Base-by-base conservation (phyloP, 768 basidiomycete genomes). In the Amyloporia xantha region DNA sequence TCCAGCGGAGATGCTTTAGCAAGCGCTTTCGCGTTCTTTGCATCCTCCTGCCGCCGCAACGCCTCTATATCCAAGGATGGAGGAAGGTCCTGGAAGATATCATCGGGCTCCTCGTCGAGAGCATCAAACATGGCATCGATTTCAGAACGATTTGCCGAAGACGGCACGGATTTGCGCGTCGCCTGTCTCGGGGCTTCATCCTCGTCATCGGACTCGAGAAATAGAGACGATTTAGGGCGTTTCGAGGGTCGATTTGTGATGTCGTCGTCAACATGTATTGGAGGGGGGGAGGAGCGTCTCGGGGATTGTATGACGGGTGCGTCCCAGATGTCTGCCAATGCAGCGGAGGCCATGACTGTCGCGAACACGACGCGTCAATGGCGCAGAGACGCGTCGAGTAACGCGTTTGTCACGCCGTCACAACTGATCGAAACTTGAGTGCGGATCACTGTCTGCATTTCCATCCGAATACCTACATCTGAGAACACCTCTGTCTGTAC, bases 131-230 rank as follows among this genome's bases (percentile, higher is more conserved):
- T 54, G 43, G 71, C 62, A 50, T 72, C 67, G 15, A 73, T 60
- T 9, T 74, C 66, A 19, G 67, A 55, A 38, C 48, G 54, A 2
- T 58, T 40, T 41, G 56, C 41, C 50, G 11, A 47, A 53, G 25
- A 60, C 53, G 42, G 53, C 58, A 45, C 47, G 56, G 39, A 46
- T 57, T 13, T 51, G 59, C 12, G 54, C 41, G 27, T 50, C 44
- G 39, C 50, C 33, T 19, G 56, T 21, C 26, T 49, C 36, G 17
- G 36, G 20, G 40, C 41, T 6, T 81, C 73, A 41, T 79, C 76
- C 48, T 82, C 81, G 3, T 75, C 76, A 55, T 75, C 82, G 2
- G 75, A 72, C 20, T 62, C 58, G 25, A 84, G 68, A 59, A 87
- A 88, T 15, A 88, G 71, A 1, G 71, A 63, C 37, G 68, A 67